Base-by-base conservation (phyloP, 805 yeast species). In the Lipomyces chichibuensis region DNA sequence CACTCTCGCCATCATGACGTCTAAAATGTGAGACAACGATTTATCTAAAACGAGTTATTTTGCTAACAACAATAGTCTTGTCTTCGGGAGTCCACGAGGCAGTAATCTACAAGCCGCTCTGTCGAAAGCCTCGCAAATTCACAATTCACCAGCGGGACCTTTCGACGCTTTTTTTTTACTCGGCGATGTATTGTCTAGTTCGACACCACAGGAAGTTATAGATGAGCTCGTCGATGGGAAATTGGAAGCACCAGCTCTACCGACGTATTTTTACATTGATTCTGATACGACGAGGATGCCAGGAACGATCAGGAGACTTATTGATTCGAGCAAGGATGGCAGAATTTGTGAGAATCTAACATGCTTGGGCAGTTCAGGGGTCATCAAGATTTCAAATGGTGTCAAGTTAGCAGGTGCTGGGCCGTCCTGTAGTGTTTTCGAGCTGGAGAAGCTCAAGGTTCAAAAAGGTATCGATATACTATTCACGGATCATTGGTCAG, bases 401-500 rank as follows among this genome's bases (percentile, higher is more conserved):
- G 66, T 65, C 35, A 62, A 39, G 37, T 61, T 70, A 11, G 65
- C 69, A 2, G 62, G 55, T 1, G 59, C 51, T 0, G 65, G 71
- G 27, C 57, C 65, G 25, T 61, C 35, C 14, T 29, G 60, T n/a
- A 66, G 65, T 43, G 51, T 37, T 14, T 64, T 62, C 55, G 69
- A 64, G 8, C 57, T 66, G 9, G 71, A 70, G 57, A 64, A 62
- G 43, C 60, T 66, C 25, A 63, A 61, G 32, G 37, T 59, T 8
- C 65, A 60, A 33, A 65, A 61, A 43, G 60, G 43, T 20, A 64
- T 69, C 35, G 75, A 73, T 62, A 68, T 74, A 11, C 51, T 72
- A 14, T 43, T 73, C 7, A 59, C 73, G 6, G 61, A 61, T 17
- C 59, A 64, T 25, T 73, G 75, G 75, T 74, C 75, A 5, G 56